Percentiles rank a stretch among this genome's conserved stretches.
These are phyloP conservation scores for Spathaspora sp. DNA, from an alignment of 1,139 yeast genomes.

Conservation along the genomic window DNA sequence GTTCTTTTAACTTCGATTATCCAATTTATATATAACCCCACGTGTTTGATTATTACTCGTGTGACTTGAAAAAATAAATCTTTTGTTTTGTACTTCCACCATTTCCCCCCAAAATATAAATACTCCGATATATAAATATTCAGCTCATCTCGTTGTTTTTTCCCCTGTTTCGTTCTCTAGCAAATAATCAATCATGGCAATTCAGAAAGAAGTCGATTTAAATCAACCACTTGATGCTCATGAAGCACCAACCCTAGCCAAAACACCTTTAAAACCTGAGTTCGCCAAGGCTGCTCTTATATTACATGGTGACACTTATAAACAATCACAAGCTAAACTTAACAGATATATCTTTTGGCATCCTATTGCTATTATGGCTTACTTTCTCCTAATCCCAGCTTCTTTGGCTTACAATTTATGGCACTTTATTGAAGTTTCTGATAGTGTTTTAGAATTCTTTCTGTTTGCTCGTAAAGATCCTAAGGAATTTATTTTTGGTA, in stretches of 20 bases:
- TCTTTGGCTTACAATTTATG: slow-evolving; percentile 26
- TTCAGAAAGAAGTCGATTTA: slow-evolving; percentile 50
- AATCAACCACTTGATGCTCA: slow-evolving; percentile 52
- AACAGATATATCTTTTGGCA: slow-evolving; percentile 52
- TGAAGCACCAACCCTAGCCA: slow-evolving; percentile 49
- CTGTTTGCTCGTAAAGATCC: slow-evolving; percentile 19
- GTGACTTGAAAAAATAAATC: not conserved
- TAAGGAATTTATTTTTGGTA: slow-evolving; percentile 26
- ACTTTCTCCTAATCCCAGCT: slow-evolving; percentile 20
- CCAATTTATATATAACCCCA: not conserved
- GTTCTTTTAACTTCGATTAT: too few species aligned
- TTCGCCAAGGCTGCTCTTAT: slow-evolving; percentile 59
- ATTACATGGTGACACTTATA: slow-evolving; percentile 61
- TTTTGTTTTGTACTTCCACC: not conserved
- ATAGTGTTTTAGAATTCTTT: slow-evolving; percentile 35
- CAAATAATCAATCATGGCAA: slow-evolving; percentile 18
- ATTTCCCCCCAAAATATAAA: not conserved
- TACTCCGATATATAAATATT: not conserved
- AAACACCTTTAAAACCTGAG: slow-evolving; percentile 51
- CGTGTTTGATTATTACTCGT: not conserved
- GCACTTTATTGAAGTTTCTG: slow-evolving; percentile 38
- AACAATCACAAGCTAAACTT: slow-evolving; percentile 54
- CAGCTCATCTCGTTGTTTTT: not conserved
- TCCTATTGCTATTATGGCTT: slow-evolving; percentile 34
- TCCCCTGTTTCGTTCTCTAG: not conserved